A percentile compares a stretch with the other conserved stretches of the same genome.
phyloP scores from a whole-genome alignment of 2,329 filamentous ascomycete genomes.

The Epichloe gansuensis region DNA sequence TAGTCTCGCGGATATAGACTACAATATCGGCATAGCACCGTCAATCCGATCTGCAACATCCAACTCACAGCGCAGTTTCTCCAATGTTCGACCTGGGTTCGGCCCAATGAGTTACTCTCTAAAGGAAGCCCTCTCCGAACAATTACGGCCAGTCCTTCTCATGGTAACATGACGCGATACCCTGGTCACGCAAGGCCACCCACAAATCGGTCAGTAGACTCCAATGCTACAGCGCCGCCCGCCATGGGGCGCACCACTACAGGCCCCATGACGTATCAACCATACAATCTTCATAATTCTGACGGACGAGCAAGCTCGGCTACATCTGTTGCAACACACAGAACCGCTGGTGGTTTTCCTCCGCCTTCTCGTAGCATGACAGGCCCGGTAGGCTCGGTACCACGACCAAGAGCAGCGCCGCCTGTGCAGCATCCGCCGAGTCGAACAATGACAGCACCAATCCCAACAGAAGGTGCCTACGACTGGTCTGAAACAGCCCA shows the following conservation, averaged over 20 bases:
- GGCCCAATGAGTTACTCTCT: slow-evolving; percentile 10
- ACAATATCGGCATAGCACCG: slow-evolving; percentile 10
- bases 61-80: slow-evolving; percentile 22
- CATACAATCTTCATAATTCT: slow-evolving; percentile 16
- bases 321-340: slow-evolving; percentile 17
- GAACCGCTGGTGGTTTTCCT: slow-evolving; percentile 11
- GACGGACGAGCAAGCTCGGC: slow-evolving; percentile 20
- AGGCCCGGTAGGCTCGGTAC: slow-evolving; percentile 14
- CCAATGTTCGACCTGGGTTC: slow-evolving; percentile 9
- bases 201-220: slow-evolving; percentile 19
- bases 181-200: slow-evolving; percentile 22
- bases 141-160: slow-evolving; percentile 19
- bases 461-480: slow-evolving; percentile 5
- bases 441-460: slow-evolving; percentile 34
- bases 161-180: slow-evolving; percentile 18
- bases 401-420: slow-evolving; percentile 19
- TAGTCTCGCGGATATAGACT: slow-evolving; percentile 18
- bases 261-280: not conserved
- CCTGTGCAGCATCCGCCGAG: slow-evolving; percentile 24
- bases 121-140: slow-evolving; percentile 7
- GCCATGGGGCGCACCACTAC: slow-evolving; percentile 5
- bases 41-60: slow-evolving; percentile 25
- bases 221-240: slow-evolving; percentile 13
- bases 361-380: slow-evolving; percentile 25
- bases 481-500: slow-evolving; percentile 15